These are phyloP conservation scores for Rhizophora mangle DNA, from an alignment of 345 rosid species.

Conservation along the genomic window DNA sequence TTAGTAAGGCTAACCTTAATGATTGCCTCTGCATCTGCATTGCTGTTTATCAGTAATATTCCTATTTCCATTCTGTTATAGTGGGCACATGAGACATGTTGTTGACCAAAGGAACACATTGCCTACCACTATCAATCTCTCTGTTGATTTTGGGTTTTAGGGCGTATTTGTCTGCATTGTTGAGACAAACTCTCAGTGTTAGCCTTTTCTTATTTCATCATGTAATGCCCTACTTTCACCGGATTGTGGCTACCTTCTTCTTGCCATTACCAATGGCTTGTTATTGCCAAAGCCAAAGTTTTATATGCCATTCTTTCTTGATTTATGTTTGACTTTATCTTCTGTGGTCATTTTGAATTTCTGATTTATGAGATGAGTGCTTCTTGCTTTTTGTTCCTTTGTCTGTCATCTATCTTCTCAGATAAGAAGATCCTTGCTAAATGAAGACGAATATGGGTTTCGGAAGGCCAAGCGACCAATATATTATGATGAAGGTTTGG, in stretches of 20 bases:
- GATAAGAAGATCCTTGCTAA: conserved; percentile 75
- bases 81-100: too few species aligned
- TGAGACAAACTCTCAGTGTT: too few species aligned
- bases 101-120: too few species aligned
- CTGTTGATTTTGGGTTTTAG: too few species aligned
- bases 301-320: not conserved
- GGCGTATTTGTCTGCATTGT: too few species aligned
- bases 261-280: not conserved
- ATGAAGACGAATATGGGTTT: conserved; percentile 81
- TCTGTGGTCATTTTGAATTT: not conserved
- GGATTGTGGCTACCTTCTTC: not conserved
- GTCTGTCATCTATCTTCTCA: conserved; percentile 21
- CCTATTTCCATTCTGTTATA: not conserved
- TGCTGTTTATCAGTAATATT: too few species aligned
- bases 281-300: not conserved
- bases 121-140: too few species aligned
- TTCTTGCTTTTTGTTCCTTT: conserved; percentile 4
- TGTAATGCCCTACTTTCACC: not conserved
- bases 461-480: conserved; percentile 61
- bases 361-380: not conserved
- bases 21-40: not conserved
- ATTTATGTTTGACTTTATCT: not conserved
- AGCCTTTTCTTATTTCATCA: not conserved
- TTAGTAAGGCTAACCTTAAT: not conserved
- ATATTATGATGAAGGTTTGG: conserved; percentile 87